Percentiles rank a stretch among this genome's conserved stretches.
These are phyloP conservation scores for Teunomyces tritomae DNA, from an alignment of 805 yeast species.

Conservation along the genomic window DNA sequence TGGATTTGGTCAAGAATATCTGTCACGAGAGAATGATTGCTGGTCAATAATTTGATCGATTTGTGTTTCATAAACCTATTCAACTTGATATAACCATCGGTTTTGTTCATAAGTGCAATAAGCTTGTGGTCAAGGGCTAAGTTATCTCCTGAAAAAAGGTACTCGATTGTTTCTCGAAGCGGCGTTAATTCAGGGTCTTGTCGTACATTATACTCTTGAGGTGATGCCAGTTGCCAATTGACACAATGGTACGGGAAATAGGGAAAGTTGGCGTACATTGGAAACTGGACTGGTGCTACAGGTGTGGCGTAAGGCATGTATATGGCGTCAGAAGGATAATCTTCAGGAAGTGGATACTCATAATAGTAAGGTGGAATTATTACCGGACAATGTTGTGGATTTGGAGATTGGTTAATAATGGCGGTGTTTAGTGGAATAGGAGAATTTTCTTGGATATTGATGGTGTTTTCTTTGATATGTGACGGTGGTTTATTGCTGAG, in stretches of 20 bases:
- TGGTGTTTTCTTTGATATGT: neutral
- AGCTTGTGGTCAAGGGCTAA: conserved; percentile 20
- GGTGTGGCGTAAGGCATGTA: neutral
- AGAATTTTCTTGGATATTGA: too few relatives aligned
- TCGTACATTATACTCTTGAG: neutral
- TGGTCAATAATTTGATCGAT: conserved; percentile 14
- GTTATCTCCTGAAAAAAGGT: conserved; percentile 23
- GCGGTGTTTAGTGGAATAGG: too few relatives aligned
- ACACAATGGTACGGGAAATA: neutral
- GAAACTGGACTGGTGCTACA: neutral
- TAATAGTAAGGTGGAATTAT: neutral
- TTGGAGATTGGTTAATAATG: neutral
- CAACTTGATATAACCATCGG: conserved; percentile 16
- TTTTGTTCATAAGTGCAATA: conserved; percentile 14
- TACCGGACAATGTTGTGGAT: neutral
- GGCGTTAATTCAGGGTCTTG: neutral
- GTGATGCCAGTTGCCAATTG: neutral
- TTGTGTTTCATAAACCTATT: conserved; percentile 15
- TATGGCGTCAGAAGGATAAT: neutral
- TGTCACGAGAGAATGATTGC: conserved; percentile 9
- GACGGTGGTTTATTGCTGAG: neutral
- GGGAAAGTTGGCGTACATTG: conserved; percentile 1
- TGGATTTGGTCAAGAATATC: conserved; percentile 8
- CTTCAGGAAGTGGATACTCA: neutral
- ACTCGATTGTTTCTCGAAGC: conserved; percentile 12